Conservation (phyloP, 192 early-diverging fungal genomes). For the Obelidium mucronatum region DNA sequence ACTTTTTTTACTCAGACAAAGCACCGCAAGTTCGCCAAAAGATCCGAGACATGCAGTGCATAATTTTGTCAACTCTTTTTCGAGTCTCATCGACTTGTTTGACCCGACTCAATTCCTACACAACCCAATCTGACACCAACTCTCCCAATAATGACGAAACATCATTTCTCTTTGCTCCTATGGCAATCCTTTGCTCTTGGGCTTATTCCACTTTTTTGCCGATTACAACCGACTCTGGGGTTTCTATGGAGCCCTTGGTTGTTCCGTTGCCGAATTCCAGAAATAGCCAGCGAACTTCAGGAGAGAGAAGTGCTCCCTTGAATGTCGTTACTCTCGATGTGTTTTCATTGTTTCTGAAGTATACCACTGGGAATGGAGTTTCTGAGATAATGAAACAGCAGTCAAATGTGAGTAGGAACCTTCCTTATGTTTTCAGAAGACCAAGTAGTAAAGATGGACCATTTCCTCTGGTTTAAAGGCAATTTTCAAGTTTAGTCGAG, state of each 20-base stretch:
- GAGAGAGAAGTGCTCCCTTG: background rate
- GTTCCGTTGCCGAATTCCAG: background rate
- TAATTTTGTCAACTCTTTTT: constrained; percentile 11
- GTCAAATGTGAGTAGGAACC: background rate
- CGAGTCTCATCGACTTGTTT: constrained; percentile 3
- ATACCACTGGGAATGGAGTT: constrained; percentile 35
- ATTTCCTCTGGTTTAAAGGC: too few species aligned
- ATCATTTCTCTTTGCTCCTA: constrained; percentile 2
- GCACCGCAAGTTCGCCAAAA: constrained; percentile 10
- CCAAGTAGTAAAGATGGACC: background rate
- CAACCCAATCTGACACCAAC: background rate
- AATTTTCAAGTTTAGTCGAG: constrained; percentile 26
- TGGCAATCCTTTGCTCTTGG: constrained; percentile 24
- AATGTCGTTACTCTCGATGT: constrained; percentile 7
- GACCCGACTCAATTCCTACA: background rate
- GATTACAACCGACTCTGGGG: constrained; percentile 7
- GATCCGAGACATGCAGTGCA: constrained; percentile 14
- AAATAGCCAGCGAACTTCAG: constrained; percentile 6
- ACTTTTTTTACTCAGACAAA: constrained; percentile 16
- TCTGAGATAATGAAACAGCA: constrained; percentile 3
- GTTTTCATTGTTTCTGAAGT: constrained; percentile 35
- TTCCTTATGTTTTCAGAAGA: background rate
- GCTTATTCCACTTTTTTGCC: background rate
- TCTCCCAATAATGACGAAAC: background rate
- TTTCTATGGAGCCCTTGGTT: background rate